Evolutionary conservation across 2,329 filamentous ascomycete genomes (phyloP), one percentile per base, ranked within the genome.

Genomic region (Clarireedia monteithiana): DNA sequence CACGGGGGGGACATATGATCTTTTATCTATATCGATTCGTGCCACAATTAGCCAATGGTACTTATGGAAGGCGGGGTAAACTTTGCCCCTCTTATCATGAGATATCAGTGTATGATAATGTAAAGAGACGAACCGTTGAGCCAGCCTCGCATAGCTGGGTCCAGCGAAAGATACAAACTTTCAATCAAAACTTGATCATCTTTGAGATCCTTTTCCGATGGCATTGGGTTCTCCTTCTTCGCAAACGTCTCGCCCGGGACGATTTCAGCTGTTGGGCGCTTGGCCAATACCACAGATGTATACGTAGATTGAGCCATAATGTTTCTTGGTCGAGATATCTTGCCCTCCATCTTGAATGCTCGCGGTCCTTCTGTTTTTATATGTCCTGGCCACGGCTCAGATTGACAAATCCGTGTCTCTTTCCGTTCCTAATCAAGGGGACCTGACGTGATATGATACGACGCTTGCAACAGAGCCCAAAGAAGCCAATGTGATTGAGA

Each of bases 91-190:
- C 20, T 20, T 20, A 20, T 20, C 5, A 23, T n/a, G n/a, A 50
- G 9, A 27, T 10, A 40, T 42, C n/a, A 30, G 10, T 20, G 30
- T 34, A 26, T 36, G 42, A 52, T 36, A 51, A 55, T 20, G 50
- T 9, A 20, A 39, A 27, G 24, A 24, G 30, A 66, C 71, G 34
- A 62, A 80, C 77, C 77, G 60, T 80, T 85, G 20, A 90, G 71
- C 84, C 84, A 89, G 57, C 82, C 82, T 63, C 86, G 79, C 85
- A 89, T 89, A n/a, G 86, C 85, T 1, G 86, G 86, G 70, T 89
- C 86, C 40, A 89, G 75, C 9, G 82, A 85, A 46, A 88, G 75
- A 66, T 88, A 89, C 58, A 86, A 70, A 0, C 70, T 68, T 68
- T 82, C 78, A 46, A 82, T 70, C 50, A 89, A 75, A 55, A 89